These are phyloP conservation scores for Candida orba DNA, from an alignment of 805 yeast species.

Conservation along the genomic window DNA sequence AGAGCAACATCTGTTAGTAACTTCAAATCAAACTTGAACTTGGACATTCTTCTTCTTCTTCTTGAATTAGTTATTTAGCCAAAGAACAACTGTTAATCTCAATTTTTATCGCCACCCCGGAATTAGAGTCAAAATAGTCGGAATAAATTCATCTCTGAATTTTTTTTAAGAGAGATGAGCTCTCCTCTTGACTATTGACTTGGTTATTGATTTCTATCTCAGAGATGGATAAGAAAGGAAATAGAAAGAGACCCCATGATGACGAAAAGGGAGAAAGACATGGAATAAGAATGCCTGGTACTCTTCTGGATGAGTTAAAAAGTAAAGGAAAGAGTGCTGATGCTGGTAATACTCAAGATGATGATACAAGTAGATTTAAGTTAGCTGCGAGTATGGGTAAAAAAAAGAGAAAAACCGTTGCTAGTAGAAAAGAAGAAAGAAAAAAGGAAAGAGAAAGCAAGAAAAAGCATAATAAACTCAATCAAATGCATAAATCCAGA, in stretches of 20 bases:
- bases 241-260: conserved; percentile 8
- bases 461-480: conserved; percentile 5
- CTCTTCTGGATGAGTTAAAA: conserved; percentile 45
- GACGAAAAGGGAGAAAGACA: conserved; percentile 22
- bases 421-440: conserved; percentile 36
- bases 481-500: conserved; percentile 18
- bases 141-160: neutral
- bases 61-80: no score
- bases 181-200: neutral
- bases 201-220: neutral
- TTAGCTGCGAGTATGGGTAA: conserved; percentile 23
- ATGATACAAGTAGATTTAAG: conserved; percentile 29
- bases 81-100: no score
- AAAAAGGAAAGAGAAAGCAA: conserved; percentile 31
- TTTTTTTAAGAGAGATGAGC: conserved; percentile 10
- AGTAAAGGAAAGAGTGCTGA: neutral
- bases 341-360: conserved; percentile 2
- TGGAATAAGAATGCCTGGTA: conserved; percentile 51
- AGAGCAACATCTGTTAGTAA: conserved; percentile 40
- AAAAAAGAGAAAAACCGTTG: conserved; percentile 26
- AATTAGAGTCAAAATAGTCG: no score
- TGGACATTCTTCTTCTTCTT: conserved; percentile 9
- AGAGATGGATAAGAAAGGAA: neutral
- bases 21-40: conserved; percentile 30
- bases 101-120: no score